Conservation (phyloP, 495 filamentous ascomycete genomes). For the Hyphodiscus hymeniophilus region DNA sequence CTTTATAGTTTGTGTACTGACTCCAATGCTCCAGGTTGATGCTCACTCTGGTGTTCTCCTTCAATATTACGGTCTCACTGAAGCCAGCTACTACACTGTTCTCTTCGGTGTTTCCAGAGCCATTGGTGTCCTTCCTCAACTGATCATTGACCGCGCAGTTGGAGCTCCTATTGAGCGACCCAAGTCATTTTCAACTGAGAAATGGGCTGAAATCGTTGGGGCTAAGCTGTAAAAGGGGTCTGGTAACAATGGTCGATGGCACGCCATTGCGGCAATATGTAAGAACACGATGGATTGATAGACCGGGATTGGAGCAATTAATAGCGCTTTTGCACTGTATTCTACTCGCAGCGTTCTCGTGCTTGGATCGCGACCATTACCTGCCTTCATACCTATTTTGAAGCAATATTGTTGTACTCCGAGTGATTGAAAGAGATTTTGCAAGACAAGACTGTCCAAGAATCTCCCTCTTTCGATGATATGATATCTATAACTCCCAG, state of each 20-base stretch:
- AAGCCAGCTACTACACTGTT: constrained; percentile 99
- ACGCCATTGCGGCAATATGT: constrained; percentile 2
- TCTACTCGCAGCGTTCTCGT: constrained; percentile 21
- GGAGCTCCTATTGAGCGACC: constrained; percentile 79
- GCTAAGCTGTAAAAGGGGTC: constrained; percentile 41
- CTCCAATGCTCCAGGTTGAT: too few species aligned
- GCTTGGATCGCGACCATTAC: background rate
- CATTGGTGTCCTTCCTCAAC: constrained; percentile 94
- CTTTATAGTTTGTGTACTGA: too few species aligned
- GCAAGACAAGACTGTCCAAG: too few species aligned
- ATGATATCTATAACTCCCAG: too few species aligned
- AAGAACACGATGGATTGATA: constrained; percentile 18
- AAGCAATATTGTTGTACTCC: too few species aligned
- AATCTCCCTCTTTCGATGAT: too few species aligned
- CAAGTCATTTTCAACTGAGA: constrained; percentile 96
- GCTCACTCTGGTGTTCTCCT: constrained; percentile 94
- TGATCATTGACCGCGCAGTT: constrained; percentile 98
- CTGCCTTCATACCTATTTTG: too few species aligned
- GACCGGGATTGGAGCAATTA: constrained; percentile 15
- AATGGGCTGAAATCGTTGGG: constrained; percentile 89
- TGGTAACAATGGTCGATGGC: background rate
- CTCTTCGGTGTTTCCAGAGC: constrained; percentile 98
- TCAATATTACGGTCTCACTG: constrained; percentile 97
- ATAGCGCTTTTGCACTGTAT: constrained; percentile 18
- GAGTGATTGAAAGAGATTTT: too few species aligned